Evolutionary conservation across 352 stramenopile species (phyloP).

Genomic region (Globisporangium spinosum): DNA sequence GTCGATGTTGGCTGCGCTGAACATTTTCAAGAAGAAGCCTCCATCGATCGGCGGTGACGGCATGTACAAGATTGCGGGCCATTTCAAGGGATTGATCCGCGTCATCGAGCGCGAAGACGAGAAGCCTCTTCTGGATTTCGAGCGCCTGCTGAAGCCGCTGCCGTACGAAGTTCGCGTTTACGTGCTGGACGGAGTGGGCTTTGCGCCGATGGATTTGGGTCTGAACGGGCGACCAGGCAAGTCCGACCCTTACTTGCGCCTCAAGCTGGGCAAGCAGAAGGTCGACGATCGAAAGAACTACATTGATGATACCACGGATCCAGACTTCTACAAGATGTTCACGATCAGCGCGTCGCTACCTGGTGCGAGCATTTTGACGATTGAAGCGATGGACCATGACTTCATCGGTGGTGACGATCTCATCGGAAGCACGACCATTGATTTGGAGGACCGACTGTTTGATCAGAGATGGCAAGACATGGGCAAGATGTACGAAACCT

Average conservation of each 20-base stretch:
- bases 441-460: conserved; percentile 92
- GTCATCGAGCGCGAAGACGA: conserved; percentile 83
- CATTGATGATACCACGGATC: conserved; percentile 81
- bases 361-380: conserved; percentile 81
- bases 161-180: conserved; percentile 88
- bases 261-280: conserved; percentile 84
- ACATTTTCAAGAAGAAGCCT: conserved; percentile 57
- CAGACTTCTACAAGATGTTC: conserved; percentile 92
- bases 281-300: conserved; percentile 90
- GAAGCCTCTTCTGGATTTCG: conserved; percentile 68
- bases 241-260: conserved; percentile 84
- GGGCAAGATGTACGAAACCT: conserved; percentile 82
- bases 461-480: conserved; percentile 85
- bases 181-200: conserved; percentile 79
- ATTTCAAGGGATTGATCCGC: conserved; percentile 91
- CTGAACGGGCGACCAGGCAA: conserved; percentile 80
- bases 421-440: conserved; percentile 91
- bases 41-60: conserved; percentile 36
- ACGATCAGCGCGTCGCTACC: conserved; percentile 83
- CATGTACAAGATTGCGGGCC: conserved; percentile 77
- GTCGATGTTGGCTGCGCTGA: conserved; percentile 56
- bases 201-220: conserved; percentile 85
- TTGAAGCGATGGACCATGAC: conserved; percentile 90
- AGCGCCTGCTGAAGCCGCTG: conserved; percentile 60
- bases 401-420: conserved; percentile 89